Base-by-base conservation (phyloP, 306 rosid species). In the Trifolium pratense region DNA sequence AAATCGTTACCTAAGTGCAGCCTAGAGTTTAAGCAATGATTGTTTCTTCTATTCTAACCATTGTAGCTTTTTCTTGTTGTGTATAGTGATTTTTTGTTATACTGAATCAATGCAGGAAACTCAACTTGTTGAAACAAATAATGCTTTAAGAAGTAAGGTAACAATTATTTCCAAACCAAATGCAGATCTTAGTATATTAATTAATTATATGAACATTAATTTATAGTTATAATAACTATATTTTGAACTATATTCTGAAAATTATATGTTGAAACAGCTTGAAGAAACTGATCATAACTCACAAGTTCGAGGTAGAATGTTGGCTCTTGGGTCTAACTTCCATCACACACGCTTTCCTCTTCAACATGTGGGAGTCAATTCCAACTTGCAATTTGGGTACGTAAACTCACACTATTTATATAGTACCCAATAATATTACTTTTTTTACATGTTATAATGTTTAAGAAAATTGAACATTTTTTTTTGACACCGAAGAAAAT, bases 361-460 rank as follows among this genome's bases (percentile, higher is more conserved):
- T 43, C 92, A 85, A 16, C 84, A 86, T 61, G 57, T 81, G 74
- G 84, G 82, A 70, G 76, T 74, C 61, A 85, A 80, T 79, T 72
- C 89, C 64, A 78, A 48, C 39, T 74, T 85, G 81, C 97, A 92
- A 81, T 82, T 81, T 51, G 92, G 97, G 97, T 91, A n/a, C n/a
- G n/a, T n/a, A 87, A 48, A 16, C 1, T 68, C 29, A 6, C n/a
- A 6, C 5, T 29, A 2, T 23, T 39, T 11, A 37, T 49, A 55
- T 21, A 55, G 14, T 46, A 48, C 18, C 36, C 9, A 4, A 6
- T 48, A 48, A n/a, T n/a, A n/a, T 48, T 26, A 3, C 31, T 49
- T 49, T 49, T 21, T 21, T 21, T 21, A 21, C 25, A 21, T 21
- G 2, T 21, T 21, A 21, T 21, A 21, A 21, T 21, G 25, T 21